Percentiles rank a stretch among this genome's conserved stretches.
These are phyloP conservation scores for Cytauxzoon felis DNA, from an alignment of 169 alveolate species.

Conservation along the genomic window DNA sequence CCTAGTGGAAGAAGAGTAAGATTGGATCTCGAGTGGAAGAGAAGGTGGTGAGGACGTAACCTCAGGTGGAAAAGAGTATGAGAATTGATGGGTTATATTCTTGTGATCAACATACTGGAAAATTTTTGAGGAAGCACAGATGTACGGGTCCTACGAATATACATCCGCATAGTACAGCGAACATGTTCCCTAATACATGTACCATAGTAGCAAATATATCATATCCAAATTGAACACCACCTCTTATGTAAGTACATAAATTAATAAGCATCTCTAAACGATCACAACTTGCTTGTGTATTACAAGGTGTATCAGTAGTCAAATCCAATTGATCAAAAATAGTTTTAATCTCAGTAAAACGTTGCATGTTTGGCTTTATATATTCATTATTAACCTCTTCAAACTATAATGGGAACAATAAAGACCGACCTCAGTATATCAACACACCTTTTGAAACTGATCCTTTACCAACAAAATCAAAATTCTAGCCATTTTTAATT, in stretches of 20 bases:
- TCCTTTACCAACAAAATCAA: slow-evolving; percentile 45
- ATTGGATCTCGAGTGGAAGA: too few relatives aligned
- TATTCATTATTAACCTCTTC: slow-evolving; percentile 57
- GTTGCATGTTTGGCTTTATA: slow-evolving; percentile 44
- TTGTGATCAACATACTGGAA: slow-evolving; percentile 69
- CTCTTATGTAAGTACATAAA: slow-evolving; percentile 66
- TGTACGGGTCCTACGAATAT: slow-evolving; percentile 81
- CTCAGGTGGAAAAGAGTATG: too few relatives aligned
- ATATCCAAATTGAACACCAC: slow-evolving; percentile 74
- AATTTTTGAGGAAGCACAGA: slow-evolving; percentile 77
- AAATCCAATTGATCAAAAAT: slow-evolving; percentile 11
- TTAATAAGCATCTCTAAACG: slow-evolving; percentile 63
- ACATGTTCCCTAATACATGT: slow-evolving; percentile 77
- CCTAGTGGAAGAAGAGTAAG: too few relatives aligned
- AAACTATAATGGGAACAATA: slow-evolving; percentile 30
- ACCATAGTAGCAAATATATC: slow-evolving; percentile 73
- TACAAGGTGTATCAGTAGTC: slow-evolving; percentile 24
- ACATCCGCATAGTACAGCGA: slow-evolving; percentile 82
- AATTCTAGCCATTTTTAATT: slow-evolving; percentile 10
- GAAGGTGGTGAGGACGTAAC: too few relatives aligned
- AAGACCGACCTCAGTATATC: not conserved
- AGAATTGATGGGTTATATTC: too few relatives aligned
- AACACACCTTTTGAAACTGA: slow-evolving; percentile 44
- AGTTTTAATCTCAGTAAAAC: slow-evolving; percentile 40
- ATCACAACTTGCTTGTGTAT: slow-evolving; percentile 52